Evolutionary conservation across 2,329 filamentous ascomycete genomes (phyloP).

Genomic region (Bertia moriformis): DNA sequence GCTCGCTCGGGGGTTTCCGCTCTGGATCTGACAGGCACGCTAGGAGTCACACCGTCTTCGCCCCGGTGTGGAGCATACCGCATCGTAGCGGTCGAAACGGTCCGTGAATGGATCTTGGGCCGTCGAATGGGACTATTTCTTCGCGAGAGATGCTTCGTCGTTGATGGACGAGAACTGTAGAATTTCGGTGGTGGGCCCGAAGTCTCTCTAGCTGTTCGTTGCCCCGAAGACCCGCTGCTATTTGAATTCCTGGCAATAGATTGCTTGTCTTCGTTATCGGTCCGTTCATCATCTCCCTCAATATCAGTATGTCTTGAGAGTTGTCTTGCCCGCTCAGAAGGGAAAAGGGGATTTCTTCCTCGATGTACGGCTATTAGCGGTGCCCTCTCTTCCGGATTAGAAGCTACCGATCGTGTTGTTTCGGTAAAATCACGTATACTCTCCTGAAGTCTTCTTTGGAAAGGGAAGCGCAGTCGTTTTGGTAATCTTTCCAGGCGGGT

Average conservation of each 20-base stretch:
- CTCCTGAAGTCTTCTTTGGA: neutral
- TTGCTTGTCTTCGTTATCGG: conserved; percentile 56
- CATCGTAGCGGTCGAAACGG: neutral
- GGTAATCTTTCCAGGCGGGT: neutral
- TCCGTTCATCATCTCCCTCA: conserved; percentile 80
- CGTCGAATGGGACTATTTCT: neutral
- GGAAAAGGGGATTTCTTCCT: conserved; percentile 13
- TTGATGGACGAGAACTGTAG: conserved; percentile 1
- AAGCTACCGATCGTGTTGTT: neutral
- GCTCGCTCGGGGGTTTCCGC: neutral
- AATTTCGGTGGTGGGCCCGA: too few species aligned
- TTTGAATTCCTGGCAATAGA: conserved; percentile 28
- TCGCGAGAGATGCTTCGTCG: neutral
- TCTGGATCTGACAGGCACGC: conserved; percentile 3
- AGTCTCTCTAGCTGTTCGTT: too few species aligned
- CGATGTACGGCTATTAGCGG: too few species aligned
- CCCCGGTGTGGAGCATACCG: neutral
- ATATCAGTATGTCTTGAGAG: conserved; percentile 54
- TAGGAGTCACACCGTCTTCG: conserved; percentile 8
- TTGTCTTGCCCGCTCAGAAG: conserved; percentile 13
- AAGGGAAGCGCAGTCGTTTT: neutral
- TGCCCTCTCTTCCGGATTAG: neutral
- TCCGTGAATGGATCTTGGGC: neutral
- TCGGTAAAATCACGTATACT: neutral
- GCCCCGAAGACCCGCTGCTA: conserved; percentile 13